These are phyloP conservation scores for Podila verticillata DNA, from an alignment of 192 early-diverging fungal genomes.

Conservation along the genomic window DNA sequence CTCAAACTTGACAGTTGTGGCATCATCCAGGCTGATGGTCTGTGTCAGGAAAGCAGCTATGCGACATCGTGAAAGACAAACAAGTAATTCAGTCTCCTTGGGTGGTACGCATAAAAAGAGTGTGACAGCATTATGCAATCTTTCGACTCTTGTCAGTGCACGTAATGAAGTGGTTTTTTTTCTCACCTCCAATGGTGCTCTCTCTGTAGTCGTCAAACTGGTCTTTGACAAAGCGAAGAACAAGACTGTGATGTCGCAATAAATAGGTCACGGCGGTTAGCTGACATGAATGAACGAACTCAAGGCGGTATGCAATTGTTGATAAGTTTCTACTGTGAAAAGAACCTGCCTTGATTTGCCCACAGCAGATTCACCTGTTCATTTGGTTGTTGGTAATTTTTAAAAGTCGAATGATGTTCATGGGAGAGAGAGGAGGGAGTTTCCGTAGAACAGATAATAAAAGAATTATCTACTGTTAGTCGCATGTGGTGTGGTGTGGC, in stretches of 20 bases:
- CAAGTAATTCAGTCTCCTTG: not conserved
- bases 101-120: not conserved
- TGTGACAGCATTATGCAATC: slow-evolving; percentile 19
- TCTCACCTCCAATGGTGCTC: slow-evolving; percentile 85
- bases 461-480: not conserved
- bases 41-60: slow-evolving; percentile 80
- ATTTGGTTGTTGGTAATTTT: not conserved
- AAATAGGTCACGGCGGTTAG: slow-evolving; percentile 27
- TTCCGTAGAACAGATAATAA: not conserved
- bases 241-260: slow-evolving; percentile 63
- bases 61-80: not conserved
- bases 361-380: slow-evolving; percentile 68
- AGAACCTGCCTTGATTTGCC: slow-evolving; percentile 71
- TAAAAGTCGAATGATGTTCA: not conserved
- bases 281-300: not conserved
- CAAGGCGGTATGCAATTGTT: not conserved
- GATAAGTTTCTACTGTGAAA: not conserved
- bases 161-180: not conserved
- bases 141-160: slow-evolving; percentile 15
- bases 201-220: slow-evolving; percentile 95
- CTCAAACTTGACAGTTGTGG: slow-evolving; percentile 92
- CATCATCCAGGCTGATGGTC: slow-evolving; percentile 85
- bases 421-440: not conserved
- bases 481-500: not conserved
- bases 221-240: slow-evolving; percentile 91